Percentiles rank a stretch among this genome's conserved stretches.
phyloP scores from a whole-genome alignment of 1,284 basidiomycete genomes.

The Tremellales sp. region DNA sequence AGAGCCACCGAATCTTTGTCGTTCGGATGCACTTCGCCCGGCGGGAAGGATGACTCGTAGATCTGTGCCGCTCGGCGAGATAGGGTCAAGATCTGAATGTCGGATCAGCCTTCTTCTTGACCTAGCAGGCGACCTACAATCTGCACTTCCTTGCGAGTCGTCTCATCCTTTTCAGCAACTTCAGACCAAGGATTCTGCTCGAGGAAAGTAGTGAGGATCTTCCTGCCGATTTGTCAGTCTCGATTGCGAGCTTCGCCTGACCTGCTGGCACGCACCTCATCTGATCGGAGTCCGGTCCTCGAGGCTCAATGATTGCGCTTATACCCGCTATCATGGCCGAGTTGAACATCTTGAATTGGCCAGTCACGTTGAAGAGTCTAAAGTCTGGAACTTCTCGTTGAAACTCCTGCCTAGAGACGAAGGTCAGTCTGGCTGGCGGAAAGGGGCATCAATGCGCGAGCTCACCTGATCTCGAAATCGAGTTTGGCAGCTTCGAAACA shows the following conservation, averaged over 20 bases:
- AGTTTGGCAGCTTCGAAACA: constrained; percentile 47
- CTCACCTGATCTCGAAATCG: constrained; percentile 41
- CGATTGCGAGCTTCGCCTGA: neutral
- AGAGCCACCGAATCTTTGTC: constrained; percentile 44
- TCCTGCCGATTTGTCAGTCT: constrained; percentile 10
- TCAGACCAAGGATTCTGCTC: constrained; percentile 45
- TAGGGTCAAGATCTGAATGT: constrained; percentile 41
- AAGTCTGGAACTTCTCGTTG: constrained; percentile 38
- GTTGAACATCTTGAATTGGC: constrained; percentile 47
- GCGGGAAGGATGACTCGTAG: constrained; percentile 41
- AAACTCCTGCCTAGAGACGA: constrained; percentile 37
- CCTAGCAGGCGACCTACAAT: constrained; percentile 31
- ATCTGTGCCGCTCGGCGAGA: constrained; percentile 43
- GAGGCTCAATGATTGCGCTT: constrained; percentile 47
- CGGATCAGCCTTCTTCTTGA: neutral
- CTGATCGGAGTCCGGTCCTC: constrained; percentile 41
- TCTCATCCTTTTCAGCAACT: constrained; percentile 39
- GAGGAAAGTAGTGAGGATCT: constrained; percentile 44
- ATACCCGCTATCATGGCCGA: constrained; percentile 50
- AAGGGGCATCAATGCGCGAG: neutral
- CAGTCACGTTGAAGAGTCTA: constrained; percentile 26
- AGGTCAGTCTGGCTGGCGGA: neutral
- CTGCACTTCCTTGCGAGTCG: constrained; percentile 47
- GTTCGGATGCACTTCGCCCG: constrained; percentile 36
- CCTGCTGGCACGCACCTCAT: constrained; percentile 27